Evolutionary conservation across 2,329 filamentous ascomycete genomes (phyloP).

Genomic region (Alternaria novae-zelandiae): DNA sequence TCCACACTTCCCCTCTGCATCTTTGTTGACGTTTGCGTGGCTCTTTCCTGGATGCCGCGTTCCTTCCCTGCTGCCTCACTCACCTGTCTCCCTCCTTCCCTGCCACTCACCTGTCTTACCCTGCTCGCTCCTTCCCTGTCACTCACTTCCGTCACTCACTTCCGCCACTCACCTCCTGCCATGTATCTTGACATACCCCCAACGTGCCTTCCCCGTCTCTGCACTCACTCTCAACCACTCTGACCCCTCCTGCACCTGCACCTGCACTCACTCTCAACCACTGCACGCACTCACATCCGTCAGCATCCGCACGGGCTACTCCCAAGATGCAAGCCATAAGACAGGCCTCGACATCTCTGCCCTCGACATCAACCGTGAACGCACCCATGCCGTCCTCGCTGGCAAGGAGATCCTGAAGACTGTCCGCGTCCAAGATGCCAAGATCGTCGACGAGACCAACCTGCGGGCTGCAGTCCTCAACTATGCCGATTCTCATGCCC

Average conservation of each 20-base stretch:
- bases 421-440: slow-evolving; percentile 63
- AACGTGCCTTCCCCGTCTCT: not conserved
- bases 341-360: slow-evolving; percentile 70
- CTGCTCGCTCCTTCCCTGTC: not conserved
- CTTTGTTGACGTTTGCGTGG: not conserved
- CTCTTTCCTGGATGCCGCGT: not conserved
- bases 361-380: slow-evolving; percentile 67
- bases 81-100: not conserved
- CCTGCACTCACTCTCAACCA: not conserved
- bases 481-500: slow-evolving; percentile 57
- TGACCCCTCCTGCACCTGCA: not conserved
- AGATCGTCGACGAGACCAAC: slow-evolving; percentile 68
- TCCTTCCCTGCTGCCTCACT: not conserved
- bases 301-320: slow-evolving; percentile 55
- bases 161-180: slow-evolving; percentile 12
- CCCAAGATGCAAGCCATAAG: slow-evolving; percentile 65
- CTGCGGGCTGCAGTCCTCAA: slow-evolving; percentile 66
- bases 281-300: slow-evolving; percentile 5
- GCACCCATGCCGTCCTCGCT: slow-evolving; percentile 68
- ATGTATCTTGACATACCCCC: not conserved
- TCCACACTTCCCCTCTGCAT: not conserved
- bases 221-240: not conserved
- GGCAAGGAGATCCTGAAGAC: slow-evolving; percentile 72
- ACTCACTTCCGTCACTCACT: too few species aligned
- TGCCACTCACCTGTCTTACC: not conserved